A percentile compares a stretch with the other conserved stretches of the same genome.
Evolutionary conservation across 305 asterid genomes (phyloP).

Genomic region (Stenogyne calaminthoides): DNA sequence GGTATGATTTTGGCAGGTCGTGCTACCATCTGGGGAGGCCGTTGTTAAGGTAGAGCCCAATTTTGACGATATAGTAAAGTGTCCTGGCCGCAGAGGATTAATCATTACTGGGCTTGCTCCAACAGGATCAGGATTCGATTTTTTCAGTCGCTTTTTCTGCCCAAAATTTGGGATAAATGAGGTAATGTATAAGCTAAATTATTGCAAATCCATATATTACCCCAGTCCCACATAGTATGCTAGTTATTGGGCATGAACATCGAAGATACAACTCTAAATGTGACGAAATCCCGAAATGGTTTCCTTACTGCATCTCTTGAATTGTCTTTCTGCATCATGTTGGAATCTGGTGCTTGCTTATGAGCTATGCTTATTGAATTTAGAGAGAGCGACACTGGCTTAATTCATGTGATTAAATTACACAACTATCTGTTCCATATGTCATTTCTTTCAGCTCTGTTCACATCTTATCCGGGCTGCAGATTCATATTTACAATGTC

Average conservation of each 20-base stretch:
- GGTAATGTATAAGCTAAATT: conserved; percentile 42
- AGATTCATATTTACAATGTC: background rate
- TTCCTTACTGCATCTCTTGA: too few species aligned
- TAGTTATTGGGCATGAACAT: too few species aligned
- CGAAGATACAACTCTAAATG: too few species aligned
- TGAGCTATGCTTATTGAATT: too few species aligned
- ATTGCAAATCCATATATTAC: background rate
- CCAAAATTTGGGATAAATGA: conserved; percentile 73
- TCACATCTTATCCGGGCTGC: background rate
- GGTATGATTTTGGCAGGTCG: conserved; percentile 51
- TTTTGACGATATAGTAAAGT: conserved; percentile 51
- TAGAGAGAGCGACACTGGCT: too few species aligned
- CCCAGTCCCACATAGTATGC: too few species aligned
- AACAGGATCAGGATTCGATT: conserved; percentile 73
- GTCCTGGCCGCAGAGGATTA: conserved; percentile 54
- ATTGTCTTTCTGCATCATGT: too few species aligned
- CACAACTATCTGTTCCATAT: background rate
- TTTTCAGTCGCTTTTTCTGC: conserved; percentile 73
- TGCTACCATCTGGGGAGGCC: conserved; percentile 67
- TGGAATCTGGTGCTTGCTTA: too few species aligned
- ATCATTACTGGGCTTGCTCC: conserved; percentile 77
- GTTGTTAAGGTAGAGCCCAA: conserved; percentile 60
- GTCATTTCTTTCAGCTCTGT: background rate
- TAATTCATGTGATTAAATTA: background rate
- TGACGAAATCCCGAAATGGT: too few species aligned